A percentile compares a stretch with the other conserved stretches of the same genome.
Conservation (phyloP, 2,329 filamentous ascomycete genomes). For the Meredithiella fracta region DNA sequence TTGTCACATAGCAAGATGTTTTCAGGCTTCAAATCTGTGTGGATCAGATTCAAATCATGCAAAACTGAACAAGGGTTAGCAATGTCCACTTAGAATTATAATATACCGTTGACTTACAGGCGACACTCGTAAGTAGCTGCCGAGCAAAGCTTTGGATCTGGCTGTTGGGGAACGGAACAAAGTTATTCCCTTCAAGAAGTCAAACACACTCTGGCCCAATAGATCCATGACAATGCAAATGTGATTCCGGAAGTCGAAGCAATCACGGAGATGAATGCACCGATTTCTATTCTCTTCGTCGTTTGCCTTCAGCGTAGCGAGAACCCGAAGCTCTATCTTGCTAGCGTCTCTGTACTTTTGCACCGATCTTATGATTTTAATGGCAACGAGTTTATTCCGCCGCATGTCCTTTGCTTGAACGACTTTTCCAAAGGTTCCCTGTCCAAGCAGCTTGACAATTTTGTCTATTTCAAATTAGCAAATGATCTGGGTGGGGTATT, state of each 20-base stretch:
- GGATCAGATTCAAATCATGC: conserved; percentile 91
- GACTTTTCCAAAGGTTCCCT: conserved; percentile 96
- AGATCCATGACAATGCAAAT: conserved; percentile 72
- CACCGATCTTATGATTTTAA: conserved; percentile 96
- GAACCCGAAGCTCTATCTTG: conserved; percentile 79
- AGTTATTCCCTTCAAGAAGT: conserved; percentile 87
- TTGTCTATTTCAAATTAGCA: conserved; percentile 41
- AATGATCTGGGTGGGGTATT: not conserved
- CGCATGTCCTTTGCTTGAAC: conserved; percentile 76
- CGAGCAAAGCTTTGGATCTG: conserved; percentile 96
- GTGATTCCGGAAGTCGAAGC: conserved; percentile 92
- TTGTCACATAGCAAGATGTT: conserved; percentile 52
- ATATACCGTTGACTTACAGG: conserved; percentile 49
- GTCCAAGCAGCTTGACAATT: conserved; percentile 76
- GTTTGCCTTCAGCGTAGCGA: conserved; percentile 82
- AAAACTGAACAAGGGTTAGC: conserved; percentile 45
- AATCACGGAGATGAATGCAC: conserved; percentile 91
- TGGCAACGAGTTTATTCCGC: conserved; percentile 64
- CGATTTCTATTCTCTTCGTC: conserved; percentile 85
- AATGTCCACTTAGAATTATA: not conserved
- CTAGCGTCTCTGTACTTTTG: conserved; percentile 97
- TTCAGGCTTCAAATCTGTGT: conserved; percentile 63
- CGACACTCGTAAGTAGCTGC: conserved; percentile 93
- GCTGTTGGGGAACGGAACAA: conserved; percentile 94
- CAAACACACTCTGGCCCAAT: conserved; percentile 90